These are phyloP conservation scores for Aspergillus olivimuriae DNA, from an alignment of 495 filamentous ascomycete species.

Conservation along the genomic window DNA sequence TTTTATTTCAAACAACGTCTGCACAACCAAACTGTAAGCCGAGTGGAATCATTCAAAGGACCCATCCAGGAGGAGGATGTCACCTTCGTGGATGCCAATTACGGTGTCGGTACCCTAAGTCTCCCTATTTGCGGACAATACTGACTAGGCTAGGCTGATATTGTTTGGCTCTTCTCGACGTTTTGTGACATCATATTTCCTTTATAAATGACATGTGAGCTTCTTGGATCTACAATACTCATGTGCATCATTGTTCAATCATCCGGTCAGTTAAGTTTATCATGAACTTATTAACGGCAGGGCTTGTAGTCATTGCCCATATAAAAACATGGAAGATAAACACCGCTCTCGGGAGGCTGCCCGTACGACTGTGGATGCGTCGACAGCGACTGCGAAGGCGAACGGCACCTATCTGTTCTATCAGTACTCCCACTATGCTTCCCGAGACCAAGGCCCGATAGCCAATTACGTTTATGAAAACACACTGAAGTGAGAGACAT, in stretches of 20 bases:
- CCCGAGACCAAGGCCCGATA: constrained; percentile 9
- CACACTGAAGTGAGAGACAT: not conserved
- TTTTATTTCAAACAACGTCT: constrained; percentile 1
- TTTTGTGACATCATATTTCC: constrained; percentile 1
- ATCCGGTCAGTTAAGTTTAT: too few relatives aligned
- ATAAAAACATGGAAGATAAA: not conserved
- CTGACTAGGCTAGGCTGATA: not conserved
- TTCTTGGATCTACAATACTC: too few relatives aligned
- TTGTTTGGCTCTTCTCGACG: constrained; percentile 2
- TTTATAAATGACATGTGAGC: too few relatives aligned
- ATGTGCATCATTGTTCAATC: too few relatives aligned
- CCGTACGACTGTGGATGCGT: constrained; percentile 9
- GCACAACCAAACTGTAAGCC: not conserved
- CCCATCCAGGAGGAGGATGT: not conserved
- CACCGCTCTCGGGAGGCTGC: not conserved
- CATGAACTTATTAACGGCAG: too few relatives aligned
- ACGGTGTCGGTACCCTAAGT: not conserved
- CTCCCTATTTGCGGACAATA: not conserved
- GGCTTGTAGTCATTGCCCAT: constrained; percentile 10
- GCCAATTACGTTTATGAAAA: constrained; percentile 8
- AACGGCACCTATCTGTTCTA: constrained; percentile 10
- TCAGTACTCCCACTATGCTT: constrained; percentile 10
- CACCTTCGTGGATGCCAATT: not conserved
- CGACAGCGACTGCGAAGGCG: constrained; percentile 4
- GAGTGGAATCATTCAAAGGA: not conserved